Evolutionary conservation across 768 basidiomycete genomes (phyloP).

Genomic region (Hemileccinum impolitum): DNA sequence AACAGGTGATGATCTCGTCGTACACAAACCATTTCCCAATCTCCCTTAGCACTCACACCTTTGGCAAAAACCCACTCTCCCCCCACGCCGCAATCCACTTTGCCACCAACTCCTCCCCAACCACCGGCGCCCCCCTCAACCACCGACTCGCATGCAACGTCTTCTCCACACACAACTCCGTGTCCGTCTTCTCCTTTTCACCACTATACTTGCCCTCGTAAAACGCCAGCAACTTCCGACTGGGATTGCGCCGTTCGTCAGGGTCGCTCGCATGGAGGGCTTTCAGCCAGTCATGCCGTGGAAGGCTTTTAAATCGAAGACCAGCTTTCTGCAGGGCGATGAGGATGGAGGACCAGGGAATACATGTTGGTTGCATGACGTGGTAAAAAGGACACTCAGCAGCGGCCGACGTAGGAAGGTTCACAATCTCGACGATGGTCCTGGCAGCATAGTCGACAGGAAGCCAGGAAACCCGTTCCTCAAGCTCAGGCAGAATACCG

Average conservation of each 20-base stretch:
- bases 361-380: slow-evolving; percentile 12
- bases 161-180: slow-evolving; percentile 8
- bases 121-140: slow-evolving; percentile 16
- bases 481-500: slow-evolving; percentile 32
- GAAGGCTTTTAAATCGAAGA: slow-evolving; percentile 25
- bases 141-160: slow-evolving; percentile 15
- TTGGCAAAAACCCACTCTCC: slow-evolving; percentile 31
- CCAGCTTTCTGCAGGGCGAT: slow-evolving; percentile 33
- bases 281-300: slow-evolving; percentile 23
- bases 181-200: neutral
- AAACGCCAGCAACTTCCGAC: slow-evolving; percentile 24
- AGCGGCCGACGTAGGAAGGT: neutral
- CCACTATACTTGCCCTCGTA: slow-evolving; percentile 26
- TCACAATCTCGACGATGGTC: slow-evolving; percentile 45
- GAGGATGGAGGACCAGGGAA: slow-evolving; percentile 40
- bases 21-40: too few species aligned
- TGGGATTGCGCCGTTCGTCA: slow-evolving; percentile 24
- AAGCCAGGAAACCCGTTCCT: slow-evolving; percentile 44
- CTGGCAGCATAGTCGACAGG: slow-evolving; percentile 51
- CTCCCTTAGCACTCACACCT: neutral
- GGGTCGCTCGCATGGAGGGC: slow-evolving; percentile 20
- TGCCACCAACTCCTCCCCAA: slow-evolving; percentile 31
- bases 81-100: slow-evolving; percentile 45
- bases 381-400: slow-evolving; percentile 21
- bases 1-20: too few species aligned